Percentiles rank a stretch among this genome's conserved stretches.
phyloP scores from a whole-genome alignment of 1,139 yeast genomes.

The Hansenula lynferdii region DNA sequence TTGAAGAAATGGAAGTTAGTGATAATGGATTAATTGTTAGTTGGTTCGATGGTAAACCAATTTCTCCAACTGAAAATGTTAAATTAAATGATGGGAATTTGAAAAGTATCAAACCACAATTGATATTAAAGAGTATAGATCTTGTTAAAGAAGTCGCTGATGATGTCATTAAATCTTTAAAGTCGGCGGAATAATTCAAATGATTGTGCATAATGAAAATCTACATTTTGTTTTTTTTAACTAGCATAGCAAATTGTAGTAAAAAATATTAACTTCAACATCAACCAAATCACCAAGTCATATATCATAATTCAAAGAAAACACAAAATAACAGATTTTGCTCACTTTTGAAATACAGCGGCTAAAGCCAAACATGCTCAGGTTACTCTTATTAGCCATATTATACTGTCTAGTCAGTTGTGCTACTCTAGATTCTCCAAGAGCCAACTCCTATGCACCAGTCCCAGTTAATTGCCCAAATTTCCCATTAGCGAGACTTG shows the following conservation, averaged over 20 bases:
- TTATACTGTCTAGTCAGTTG: background rate
- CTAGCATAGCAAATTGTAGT: too few relatives aligned
- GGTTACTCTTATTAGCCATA: background rate
- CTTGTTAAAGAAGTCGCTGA: conserved; percentile 19
- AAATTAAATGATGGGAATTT: conserved; percentile 34
- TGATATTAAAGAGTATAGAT: conserved; percentile 17
- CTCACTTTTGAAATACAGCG: background rate
- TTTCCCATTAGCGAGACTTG: conserved; percentile 32
- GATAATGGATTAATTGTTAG: conserved; percentile 77
- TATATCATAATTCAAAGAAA: too few relatives aligned
- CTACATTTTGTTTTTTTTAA: too few relatives aligned
- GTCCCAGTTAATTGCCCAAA: conserved; percentile 38
- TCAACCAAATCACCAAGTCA: too few relatives aligned
- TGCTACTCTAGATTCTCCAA: background rate
- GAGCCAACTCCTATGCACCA: conserved; percentile 33
- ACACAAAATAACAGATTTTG: background rate
- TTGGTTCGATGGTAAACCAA: conserved; percentile 60
- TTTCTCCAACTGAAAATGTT: conserved; percentile 58
- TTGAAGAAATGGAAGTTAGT: conserved; percentile 80
- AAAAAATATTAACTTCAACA: too few relatives aligned
- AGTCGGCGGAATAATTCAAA: conserved; percentile 4
- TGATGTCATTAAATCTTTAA: conserved; percentile 19
- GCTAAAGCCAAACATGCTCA: background rate
- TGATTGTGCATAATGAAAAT: too few relatives aligned
- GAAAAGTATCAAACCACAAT: conserved; percentile 20